A percentile compares a stretch with the other conserved stretches of the same genome.
These are phyloP conservation scores for Diaporthe sp. DNA, from an alignment of 2,329 filamentous ascomycete species.

Conservation along the genomic window DNA sequence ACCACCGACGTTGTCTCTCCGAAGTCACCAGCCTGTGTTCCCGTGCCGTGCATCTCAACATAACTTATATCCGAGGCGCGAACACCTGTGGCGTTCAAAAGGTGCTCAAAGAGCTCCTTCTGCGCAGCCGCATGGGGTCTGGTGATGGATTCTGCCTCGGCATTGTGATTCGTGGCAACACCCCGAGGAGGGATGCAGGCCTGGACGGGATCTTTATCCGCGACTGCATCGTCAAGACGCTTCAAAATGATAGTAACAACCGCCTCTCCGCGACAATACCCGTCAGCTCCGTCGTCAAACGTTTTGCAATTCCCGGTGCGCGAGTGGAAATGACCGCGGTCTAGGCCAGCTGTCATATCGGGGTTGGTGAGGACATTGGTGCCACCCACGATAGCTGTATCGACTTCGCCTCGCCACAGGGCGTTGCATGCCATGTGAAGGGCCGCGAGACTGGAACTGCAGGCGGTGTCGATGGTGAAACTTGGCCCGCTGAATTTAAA, in stretches of 20 bases:
- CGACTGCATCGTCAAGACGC: constrained; percentile 58
- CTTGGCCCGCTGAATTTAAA: constrained; percentile 52
- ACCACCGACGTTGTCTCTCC: neutral
- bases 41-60: constrained; percentile 32
- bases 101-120: neutral
- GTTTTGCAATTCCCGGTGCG: constrained; percentile 50
- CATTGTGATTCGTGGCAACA: constrained; percentile 19
- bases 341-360: constrained; percentile 73
- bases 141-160: constrained; percentile 28
- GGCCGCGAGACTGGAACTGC: constrained; percentile 52
- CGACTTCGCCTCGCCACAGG: constrained; percentile 72
- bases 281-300: constrained; percentile 54
- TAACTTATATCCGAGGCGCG: neutral
- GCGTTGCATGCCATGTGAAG: constrained; percentile 61
- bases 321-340: constrained; percentile 73
- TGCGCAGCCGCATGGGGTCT: neutral
- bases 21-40: constrained; percentile 16
- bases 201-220: constrained; percentile 51
- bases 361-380: constrained; percentile 74
- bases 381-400: constrained; percentile 74
- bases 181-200: constrained; percentile 7
- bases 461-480: constrained; percentile 55
- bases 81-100: neutral
- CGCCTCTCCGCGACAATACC: constrained; percentile 67
- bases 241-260: constrained; percentile 61